Evolutionary conservation across 2,329 filamentous ascomycete species (phyloP), one percentile per base, ranked within the genome.

Genomic region (Fusarium redolens): DNA sequence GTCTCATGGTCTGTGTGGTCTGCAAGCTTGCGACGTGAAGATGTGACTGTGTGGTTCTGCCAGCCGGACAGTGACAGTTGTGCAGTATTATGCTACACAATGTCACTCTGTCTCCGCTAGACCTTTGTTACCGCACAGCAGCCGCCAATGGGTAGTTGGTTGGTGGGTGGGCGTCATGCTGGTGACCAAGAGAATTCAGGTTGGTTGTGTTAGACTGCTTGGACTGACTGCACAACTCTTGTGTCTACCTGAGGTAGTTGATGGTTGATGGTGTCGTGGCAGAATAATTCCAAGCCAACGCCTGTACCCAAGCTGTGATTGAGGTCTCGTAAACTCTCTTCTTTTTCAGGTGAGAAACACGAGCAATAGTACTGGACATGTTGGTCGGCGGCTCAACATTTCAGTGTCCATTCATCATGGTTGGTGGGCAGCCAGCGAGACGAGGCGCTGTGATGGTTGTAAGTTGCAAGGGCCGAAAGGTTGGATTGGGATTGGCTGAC

Each of bases 371-470:
- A 58, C 56, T 57, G 45, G 54, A 56, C 52, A 50, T 64, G 58
- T 75, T 73, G 62, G 66, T 64, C 67, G 65, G 71, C 69, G 65
- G 68, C 71, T 74, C 61, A 71, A 65, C 47, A 41, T 33, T 51
- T 65, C 50, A 48, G 44, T 44, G 64, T 57, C 51, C 43, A 58
- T 57, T 43, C 43, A 61, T 66, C 54, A 57, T 69, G 52, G 65
- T 60, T 65, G 54, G 65, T 71, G 68, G 66, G 66, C 52, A 63
- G 61, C 41, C 35, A 61, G 69, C 61, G 30, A 54, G 50, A 38
- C 22, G 55, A 74, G 71, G 47, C 67, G 67, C 63, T 73, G 74
- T 74, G 71, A 75, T 64, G 74, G 58, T 61, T 75, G 72, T 74
- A 75, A 73, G 72, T 76, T 65, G 52, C 31, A 54, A 70, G 68